Conservation (phyloP, 345 rosid genomes). For the Pugionium cornutum region DNA sequence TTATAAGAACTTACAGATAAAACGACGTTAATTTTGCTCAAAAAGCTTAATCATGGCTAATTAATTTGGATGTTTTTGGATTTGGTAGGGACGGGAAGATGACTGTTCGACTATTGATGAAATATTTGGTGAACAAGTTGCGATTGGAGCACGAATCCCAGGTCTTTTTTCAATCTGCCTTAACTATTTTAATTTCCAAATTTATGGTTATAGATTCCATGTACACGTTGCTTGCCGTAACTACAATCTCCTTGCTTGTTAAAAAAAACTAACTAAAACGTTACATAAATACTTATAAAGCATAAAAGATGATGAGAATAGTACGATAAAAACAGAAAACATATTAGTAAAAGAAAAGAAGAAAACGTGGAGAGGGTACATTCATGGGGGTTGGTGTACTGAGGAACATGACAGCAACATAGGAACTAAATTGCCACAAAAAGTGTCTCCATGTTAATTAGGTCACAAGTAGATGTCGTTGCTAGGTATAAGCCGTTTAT, state of each 20-base stretch:
- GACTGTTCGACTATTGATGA: slow-evolving; percentile 88
- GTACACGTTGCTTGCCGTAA: slow-evolving; percentile 46
- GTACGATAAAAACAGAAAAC: slow-evolving; percentile 37
- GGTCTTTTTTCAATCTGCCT: slow-evolving; percentile 49
- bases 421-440: slow-evolving; percentile 43
- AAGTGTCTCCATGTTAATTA: slow-evolving; percentile 45
- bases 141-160: slow-evolving; percentile 90
- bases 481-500: slow-evolving; percentile 43
- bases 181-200: slow-evolving; percentile 20
- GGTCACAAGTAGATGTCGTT: slow-evolving; percentile 45
- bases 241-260: slow-evolving; percentile 35
- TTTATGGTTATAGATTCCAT: slow-evolving; percentile 36
- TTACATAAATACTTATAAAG: slow-evolving; percentile 28
- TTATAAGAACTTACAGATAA: slow-evolving; percentile 15
- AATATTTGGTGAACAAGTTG: slow-evolving; percentile 95
- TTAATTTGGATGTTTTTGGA: slow-evolving; percentile 34
- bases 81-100: slow-evolving; percentile 86
- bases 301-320: slow-evolving; percentile 33
- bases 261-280: slow-evolving; percentile 8
- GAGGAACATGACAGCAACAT: slow-evolving; percentile 43
- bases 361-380: slow-evolving; percentile 40
- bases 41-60: slow-evolving; percentile 20
- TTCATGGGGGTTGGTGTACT: slow-evolving; percentile 44
- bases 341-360: slow-evolving; percentile 19
- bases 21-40: slow-evolving; percentile 16